Base-by-base conservation (phyloP, 768 basidiomycete genomes). In the Boletus rubropictus region DNA sequence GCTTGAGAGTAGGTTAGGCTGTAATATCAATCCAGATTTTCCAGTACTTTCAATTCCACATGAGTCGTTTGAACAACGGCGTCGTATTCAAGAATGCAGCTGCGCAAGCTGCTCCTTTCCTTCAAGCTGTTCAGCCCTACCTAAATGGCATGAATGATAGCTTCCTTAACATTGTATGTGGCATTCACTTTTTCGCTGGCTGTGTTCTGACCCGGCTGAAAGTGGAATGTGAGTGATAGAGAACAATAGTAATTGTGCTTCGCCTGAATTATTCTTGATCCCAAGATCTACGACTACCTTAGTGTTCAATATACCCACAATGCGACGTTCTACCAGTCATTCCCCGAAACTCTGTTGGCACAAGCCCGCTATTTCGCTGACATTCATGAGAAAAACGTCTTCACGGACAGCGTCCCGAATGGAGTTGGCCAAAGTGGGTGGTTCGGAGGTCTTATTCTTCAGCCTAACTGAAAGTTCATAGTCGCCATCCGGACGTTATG, bases 401-500 rank as follows among this genome's bases (percentile, higher is more conserved):
- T 91, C 69, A 80, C 82, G 1, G 80, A 80, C 52, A 59, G 61
- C 0, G 63, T 71, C 7, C 79, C 76, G 55, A 70, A 66, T 45
- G 81, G 81, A 44, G 72, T 93, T 55, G 87, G 86, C 3, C 86
- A 90, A 69, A 80, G 88, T 88, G 51, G 29, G 84, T 76, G 11
- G 39, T 42, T 41, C 3, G 3, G 7, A 21, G 17, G 11, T 6
- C 18, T 33, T 18, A 5, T 28, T n/a, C 6, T 3, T 14, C 27
- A 2, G 15, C 11, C 17, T 27, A 48, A 20, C 43, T 39, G 22
- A 43, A n/a, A 7, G 5, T 25, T 50, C 34, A 33, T 54, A 90
- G 89, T 94, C 51, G 84, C 88, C 44, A 86, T 87, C 11, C 83
- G 85, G 53, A 86, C 88, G 10, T 67, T 89, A 50, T 70, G 89